Percentiles rank a stretch among this genome's conserved stretches.
Conservation (phyloP, 2,329 filamentous ascomycete species). For the Dothiorella sarmentorum region DNA sequence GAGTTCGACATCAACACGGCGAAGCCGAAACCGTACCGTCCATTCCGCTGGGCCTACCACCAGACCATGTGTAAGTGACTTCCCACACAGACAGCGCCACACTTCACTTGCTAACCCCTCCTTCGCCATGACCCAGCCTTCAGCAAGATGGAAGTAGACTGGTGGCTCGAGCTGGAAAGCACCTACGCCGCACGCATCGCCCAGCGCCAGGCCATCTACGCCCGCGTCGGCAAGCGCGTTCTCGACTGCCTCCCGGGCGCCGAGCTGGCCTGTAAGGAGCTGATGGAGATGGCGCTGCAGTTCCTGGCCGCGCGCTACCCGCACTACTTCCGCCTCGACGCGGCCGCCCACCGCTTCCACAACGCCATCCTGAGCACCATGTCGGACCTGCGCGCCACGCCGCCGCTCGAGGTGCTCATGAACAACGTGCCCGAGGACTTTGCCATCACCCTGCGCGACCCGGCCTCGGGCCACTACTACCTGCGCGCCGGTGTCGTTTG, state of each 20-base stretch:
- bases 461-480: slow-evolving; percentile 67
- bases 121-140: slow-evolving; percentile 57
- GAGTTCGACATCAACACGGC: slow-evolving; percentile 69
- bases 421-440: slow-evolving; percentile 84
- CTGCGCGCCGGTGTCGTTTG: slow-evolving; percentile 76
- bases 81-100: too few species aligned
- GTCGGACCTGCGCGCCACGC: slow-evolving; percentile 58
- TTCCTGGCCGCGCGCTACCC: slow-evolving; percentile 78
- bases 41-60: slow-evolving; percentile 80
- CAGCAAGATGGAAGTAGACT: slow-evolving; percentile 74
- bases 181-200: slow-evolving; percentile 66
- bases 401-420: slow-evolving; percentile 67
- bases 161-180: slow-evolving; percentile 84
- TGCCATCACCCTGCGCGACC: slow-evolving; percentile 69
- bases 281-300: slow-evolving; percentile 83
- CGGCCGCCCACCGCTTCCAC: slow-evolving; percentile 55
- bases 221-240: slow-evolving; percentile 60
- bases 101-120: too few species aligned
- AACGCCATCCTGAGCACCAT: slow-evolving; percentile 66
- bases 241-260: slow-evolving; percentile 69
- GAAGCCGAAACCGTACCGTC: slow-evolving; percentile 70
- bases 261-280: slow-evolving; percentile 75
- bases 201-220: slow-evolving; percentile 64
- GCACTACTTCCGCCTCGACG: slow-evolving; percentile 63
- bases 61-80: slow-evolving; percentile 75